Evolutionary conservation across 805 yeast species (phyloP).

Genomic region (Ogataea ramenticola): DNA sequence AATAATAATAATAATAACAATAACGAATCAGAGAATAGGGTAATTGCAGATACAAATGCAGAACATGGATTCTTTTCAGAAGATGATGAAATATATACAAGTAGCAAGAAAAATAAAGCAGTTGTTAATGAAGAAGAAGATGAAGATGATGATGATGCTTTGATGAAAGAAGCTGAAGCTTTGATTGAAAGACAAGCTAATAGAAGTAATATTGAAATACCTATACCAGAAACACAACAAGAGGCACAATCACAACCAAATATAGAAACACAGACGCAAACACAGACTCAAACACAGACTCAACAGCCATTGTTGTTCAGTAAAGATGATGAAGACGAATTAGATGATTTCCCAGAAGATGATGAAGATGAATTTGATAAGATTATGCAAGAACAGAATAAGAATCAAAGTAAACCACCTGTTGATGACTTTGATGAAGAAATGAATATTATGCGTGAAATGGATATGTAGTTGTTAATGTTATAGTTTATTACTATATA

Average conservation of each 20-base stretch:
- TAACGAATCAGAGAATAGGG: too few species aligned
- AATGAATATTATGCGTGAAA: not conserved
- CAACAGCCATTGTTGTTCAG: too few species aligned
- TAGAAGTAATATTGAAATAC: not conserved
- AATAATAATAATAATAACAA: too few species aligned
- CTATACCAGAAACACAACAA: too few species aligned
- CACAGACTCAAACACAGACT: too few species aligned
- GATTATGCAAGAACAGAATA: conserved; percentile 1
- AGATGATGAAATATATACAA: too few species aligned
- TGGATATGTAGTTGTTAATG: not conserved
- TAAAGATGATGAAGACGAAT: not conserved
- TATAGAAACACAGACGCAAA: too few species aligned
- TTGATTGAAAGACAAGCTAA: not conserved
- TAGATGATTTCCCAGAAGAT: not conserved
- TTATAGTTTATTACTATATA: not conserved
- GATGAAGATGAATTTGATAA: conserved; percentile 2
- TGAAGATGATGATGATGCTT: not conserved
- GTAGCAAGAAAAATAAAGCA: too few species aligned
- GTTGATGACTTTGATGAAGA: not conserved
- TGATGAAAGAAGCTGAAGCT: too few species aligned
- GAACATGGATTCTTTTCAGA: too few species aligned
- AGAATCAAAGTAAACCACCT: not conserved
- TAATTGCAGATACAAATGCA: too few species aligned
- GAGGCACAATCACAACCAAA: too few species aligned
- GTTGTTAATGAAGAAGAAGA: not conserved